Evolutionary conservation across 2,329 filamentous ascomycete species (phyloP).

Genomic region (Penicillium rolfsii): DNA sequence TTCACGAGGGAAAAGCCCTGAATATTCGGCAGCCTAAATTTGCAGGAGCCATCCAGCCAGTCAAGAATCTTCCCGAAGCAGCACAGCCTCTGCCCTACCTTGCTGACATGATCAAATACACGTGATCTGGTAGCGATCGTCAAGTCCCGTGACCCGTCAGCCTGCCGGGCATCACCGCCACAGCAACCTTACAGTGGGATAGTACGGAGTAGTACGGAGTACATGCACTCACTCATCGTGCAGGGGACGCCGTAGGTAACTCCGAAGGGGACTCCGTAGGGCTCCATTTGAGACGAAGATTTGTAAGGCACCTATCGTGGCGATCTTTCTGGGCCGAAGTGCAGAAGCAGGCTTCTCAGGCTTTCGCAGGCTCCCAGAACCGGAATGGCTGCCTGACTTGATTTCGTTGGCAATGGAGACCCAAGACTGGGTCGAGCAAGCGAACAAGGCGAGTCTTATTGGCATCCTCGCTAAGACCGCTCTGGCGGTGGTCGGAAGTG

Average conservation of each 20-base stretch:
- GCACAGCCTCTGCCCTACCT: neutral
- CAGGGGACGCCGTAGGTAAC: neutral
- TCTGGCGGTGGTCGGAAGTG: neutral
- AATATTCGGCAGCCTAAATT: conserved; percentile 10
- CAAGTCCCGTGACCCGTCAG: conserved; percentile 4
- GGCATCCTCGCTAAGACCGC: neutral
- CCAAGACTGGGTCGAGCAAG: conserved; percentile 4
- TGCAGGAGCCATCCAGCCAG: neutral
- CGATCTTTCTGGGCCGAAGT: conserved; percentile 1
- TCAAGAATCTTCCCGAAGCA: neutral
- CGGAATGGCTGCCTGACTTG: conserved; percentile 8
- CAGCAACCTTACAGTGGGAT: neutral
- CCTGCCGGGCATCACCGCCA: conserved; percentile 5
- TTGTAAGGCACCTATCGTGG: conserved; percentile 6
- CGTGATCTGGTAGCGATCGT: neutral
- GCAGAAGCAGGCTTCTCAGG: neutral
- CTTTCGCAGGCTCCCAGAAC: neutral
- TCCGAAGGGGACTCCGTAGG: neutral
- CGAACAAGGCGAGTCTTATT: conserved; percentile 1
- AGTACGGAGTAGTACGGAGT: neutral
- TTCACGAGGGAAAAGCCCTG: neutral
- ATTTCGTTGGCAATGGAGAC: neutral
- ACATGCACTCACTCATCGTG: neutral
- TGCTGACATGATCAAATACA: neutral
- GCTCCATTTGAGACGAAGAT: neutral